phyloP scores from a whole-genome alignment of 352 stramenopile species.

The Globisporangium paddicum region DNA sequence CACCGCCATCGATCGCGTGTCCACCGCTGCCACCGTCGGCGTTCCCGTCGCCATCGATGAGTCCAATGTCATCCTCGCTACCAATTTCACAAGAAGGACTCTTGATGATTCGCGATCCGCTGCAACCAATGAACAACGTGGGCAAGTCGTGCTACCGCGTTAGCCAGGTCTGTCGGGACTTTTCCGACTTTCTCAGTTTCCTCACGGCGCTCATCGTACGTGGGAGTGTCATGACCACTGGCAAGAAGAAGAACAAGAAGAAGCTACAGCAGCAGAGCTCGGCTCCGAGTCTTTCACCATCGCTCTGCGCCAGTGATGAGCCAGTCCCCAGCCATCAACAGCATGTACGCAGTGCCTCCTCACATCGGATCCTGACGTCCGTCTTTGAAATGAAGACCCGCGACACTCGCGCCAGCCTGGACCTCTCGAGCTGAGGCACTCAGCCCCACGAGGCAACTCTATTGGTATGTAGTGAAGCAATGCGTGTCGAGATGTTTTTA shows the following conservation, averaged over 20 bases:
- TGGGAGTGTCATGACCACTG: conserved; percentile 62
- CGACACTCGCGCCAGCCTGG: conserved; percentile 37
- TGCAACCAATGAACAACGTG: conserved; percentile 73
- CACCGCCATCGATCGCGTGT: conserved; percentile 10
- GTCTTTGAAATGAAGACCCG: conserved; percentile 65
- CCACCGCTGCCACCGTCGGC: not conserved
- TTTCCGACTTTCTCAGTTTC: conserved; percentile 81
- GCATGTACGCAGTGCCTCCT: conserved; percentile 17
- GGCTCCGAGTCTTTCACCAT: not conserved
- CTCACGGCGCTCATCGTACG: conserved; percentile 78
- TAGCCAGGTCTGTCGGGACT: conserved; percentile 77
- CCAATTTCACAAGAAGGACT: conserved; percentile 31
- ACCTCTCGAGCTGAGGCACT: conserved; percentile 20
- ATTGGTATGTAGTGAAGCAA: not conserved
- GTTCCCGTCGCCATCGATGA: not conserved
- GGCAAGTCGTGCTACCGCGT: conserved; percentile 83
- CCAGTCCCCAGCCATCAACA: not conserved
- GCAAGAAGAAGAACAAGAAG: conserved; percentile 36
- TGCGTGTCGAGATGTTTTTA: not conserved
- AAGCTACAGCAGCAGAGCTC: conserved; percentile 3
- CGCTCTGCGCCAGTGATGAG: not conserved
- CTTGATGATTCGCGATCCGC: conserved; percentile 69
- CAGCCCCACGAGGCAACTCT: not conserved
- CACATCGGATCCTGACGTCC: conserved; percentile 54
- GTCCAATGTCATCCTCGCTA: not conserved